Conservation (phyloP, 371 early-diverging fungal species). For the Mycotypha africana region DNA sequence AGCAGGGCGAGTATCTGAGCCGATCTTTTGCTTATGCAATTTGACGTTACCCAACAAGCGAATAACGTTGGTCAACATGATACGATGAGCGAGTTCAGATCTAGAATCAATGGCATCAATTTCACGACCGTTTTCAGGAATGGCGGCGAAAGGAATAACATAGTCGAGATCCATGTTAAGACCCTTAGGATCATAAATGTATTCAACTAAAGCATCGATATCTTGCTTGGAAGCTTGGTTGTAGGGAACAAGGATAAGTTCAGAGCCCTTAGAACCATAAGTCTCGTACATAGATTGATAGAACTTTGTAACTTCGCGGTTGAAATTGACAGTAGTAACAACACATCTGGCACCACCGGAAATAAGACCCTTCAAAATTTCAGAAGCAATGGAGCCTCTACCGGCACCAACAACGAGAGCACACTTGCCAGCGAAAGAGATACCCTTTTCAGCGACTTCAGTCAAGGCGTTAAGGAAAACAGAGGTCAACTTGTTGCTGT, state of each 20-base stretch:
- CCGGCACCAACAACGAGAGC: constrained; percentile 90
- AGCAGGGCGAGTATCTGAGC: constrained; percentile 83
- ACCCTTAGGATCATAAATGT: constrained; percentile 84
- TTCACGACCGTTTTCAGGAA: constrained; percentile 85
- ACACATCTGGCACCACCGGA: constrained; percentile 88
- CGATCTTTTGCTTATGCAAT: constrained; percentile 70
- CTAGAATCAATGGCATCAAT: constrained; percentile 77
- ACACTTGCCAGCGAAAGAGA: constrained; percentile 75
- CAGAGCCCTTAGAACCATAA: constrained; percentile 84
- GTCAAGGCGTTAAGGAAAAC: constrained; percentile 70
- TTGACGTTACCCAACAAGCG: constrained; percentile 78
- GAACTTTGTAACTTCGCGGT: constrained; percentile 74
- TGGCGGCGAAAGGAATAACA: constrained; percentile 93
- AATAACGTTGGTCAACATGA: constrained; percentile 86
- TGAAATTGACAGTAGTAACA: constrained; percentile 90
- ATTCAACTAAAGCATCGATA: constrained; percentile 69
- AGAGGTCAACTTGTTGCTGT: constrained; percentile 59
- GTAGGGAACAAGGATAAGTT: constrained; percentile 88
- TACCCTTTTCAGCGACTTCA: constrained; percentile 70
- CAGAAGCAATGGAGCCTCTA: constrained; percentile 88
- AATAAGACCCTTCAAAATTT: constrained; percentile 79
- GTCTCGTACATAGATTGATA: constrained; percentile 83
- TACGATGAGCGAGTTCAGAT: constrained; percentile 86
- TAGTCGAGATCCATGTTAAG: constrained; percentile 90
- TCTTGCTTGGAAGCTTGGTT: constrained; percentile 91